Conservation (phyloP, 2,329 filamentous ascomycete genomes). For the Stemphylium lycopersici region DNA sequence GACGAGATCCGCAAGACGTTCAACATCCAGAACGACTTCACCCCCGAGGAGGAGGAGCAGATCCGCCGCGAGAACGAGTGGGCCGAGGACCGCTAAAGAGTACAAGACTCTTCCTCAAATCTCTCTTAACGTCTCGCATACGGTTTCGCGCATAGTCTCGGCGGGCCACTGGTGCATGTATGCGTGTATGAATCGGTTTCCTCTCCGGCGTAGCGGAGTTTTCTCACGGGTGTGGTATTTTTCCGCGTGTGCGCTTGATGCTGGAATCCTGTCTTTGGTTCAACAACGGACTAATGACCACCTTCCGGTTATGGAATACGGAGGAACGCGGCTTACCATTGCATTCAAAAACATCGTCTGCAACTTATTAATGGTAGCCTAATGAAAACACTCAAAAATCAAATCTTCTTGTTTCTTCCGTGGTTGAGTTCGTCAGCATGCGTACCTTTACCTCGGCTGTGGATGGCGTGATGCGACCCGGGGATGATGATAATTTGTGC, state of each 20-base stretch:
- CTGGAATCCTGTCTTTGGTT: neutral
- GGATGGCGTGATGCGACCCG: conserved; percentile 8
- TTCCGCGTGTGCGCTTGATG: conserved; percentile 8
- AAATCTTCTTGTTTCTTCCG: neutral
- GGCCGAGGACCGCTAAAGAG: conserved; percentile 51
- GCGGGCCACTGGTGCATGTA: conserved; percentile 3
- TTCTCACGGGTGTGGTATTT: conserved; percentile 8
- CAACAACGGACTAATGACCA: neutral
- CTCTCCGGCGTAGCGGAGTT: conserved; percentile 20
- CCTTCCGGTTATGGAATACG: conserved; percentile 4
- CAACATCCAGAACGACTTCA: conserved; percentile 99
- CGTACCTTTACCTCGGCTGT: conserved; percentile 2
- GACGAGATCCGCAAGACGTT: conserved; percentile 99
- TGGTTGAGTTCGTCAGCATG: too few species aligned
- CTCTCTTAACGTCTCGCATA: neutral
- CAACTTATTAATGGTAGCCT: conserved; percentile 2
- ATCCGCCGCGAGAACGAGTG: conserved; percentile 66
- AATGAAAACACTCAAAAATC: conserved; percentile 11
- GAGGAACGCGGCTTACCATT: neutral
- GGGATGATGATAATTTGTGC: too few species aligned
- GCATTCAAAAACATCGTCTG: conserved; percentile 8
- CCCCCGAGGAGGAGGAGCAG: conserved; percentile 97
- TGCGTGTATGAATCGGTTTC: conserved; percentile 5
- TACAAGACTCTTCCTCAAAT: conserved; percentile 1
- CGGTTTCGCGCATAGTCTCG: conserved; percentile 2